Percentiles rank a stretch among this genome's conserved stretches.
Evolutionary conservation across 2,329 filamentous ascomycete species (phyloP).

Genomic region (Ceratocystis cacaofunesta): DNA sequence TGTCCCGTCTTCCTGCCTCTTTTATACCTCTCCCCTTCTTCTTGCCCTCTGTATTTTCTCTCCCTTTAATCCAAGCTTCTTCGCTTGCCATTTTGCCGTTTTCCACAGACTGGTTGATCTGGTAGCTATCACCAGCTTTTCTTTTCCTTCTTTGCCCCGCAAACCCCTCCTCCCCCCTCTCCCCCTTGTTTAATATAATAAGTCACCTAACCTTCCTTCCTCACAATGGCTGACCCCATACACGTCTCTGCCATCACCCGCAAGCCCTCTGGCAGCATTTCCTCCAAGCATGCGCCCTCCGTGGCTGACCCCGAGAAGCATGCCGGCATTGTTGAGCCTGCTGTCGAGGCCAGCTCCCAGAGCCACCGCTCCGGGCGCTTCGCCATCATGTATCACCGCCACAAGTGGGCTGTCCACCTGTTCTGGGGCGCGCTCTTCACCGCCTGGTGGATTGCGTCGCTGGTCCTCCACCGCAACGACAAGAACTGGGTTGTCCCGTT

Average conservation of each 20-base stretch:
- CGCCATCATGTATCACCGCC: slow-evolving; percentile 30
- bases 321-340: slow-evolving; percentile 20
- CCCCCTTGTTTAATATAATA: background rate
- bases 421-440: slow-evolving; percentile 32
- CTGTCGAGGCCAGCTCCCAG: slow-evolving; percentile 19
- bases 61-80: background rate
- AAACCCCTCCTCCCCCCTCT: background rate
- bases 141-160: background rate
- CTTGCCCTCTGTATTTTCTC: slow-evolving; percentile 26
- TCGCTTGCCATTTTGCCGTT: background rate
- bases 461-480: slow-evolving; percentile 57
- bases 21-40: slow-evolving; percentile 18
- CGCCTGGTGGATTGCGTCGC: slow-evolving; percentile 61
- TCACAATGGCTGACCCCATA: slow-evolving; percentile 26
- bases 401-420: slow-evolving; percentile 33
- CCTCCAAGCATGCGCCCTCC: slow-evolving; percentile 15
- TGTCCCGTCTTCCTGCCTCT: background rate
- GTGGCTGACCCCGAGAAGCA: slow-evolving; percentile 28
- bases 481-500: slow-evolving; percentile 75
- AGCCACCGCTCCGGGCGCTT: slow-evolving; percentile 19
- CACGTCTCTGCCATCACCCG: slow-evolving; percentile 16
- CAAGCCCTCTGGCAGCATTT: slow-evolving; percentile 17
- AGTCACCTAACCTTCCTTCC: background rate
- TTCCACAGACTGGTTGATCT: background rate
- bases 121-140: background rate